Evolutionary conservation across 1,139 yeast species (phyloP), one percentile per base, ranked within the genome.

Genomic region (Fermentozyma sake): DNA sequence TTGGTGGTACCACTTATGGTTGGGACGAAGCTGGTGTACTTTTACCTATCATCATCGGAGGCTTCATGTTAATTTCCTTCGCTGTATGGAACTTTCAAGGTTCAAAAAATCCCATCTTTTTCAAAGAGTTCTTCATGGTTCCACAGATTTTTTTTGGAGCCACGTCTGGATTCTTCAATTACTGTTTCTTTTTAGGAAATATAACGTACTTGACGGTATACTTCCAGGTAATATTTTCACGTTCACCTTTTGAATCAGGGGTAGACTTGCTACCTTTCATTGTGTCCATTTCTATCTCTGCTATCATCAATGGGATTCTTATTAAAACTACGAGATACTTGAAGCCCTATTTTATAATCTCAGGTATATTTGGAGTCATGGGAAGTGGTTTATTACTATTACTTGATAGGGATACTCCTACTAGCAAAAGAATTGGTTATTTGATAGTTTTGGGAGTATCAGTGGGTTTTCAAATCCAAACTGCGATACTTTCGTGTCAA

Each of bases 11-110:
- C 14, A 38, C 40, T 23, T 42, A 27, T 27, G 16, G 36, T 1
- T 48, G 53, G 53, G 19, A 28, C 9, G 42, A 48, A 2, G 42
- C 45, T 4, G 45, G 48, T 0, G 49, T 46, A 4, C 34, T 46
- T 3, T 22, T 32, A 16, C 38, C 42, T 25, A 31, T 46, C 14
- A 29, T 42, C 6, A 22, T 42, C 5, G 52, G 52, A 4, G 41
- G 41, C 9, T 20, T 41, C 6, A 22, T 33, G 27, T 14, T 35
- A 11, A 23, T 38, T 16, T 29, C 30, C 3, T 48, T 43, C 23
- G 9, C 30, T 19, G 25, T 35, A 22, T 41, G 44, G 39, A 46
- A 44, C 28, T 46, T 44, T 23, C 12, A 28, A 9, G 25, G 29
- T 15, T 37, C 49, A 3, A 40, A 36, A 18, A 12, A 35, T 16